Evolutionary conservation across 805 yeast species (phyloP), one percentile per base, ranked within the genome.

Genomic region (Candida silvicultrix): DNA sequence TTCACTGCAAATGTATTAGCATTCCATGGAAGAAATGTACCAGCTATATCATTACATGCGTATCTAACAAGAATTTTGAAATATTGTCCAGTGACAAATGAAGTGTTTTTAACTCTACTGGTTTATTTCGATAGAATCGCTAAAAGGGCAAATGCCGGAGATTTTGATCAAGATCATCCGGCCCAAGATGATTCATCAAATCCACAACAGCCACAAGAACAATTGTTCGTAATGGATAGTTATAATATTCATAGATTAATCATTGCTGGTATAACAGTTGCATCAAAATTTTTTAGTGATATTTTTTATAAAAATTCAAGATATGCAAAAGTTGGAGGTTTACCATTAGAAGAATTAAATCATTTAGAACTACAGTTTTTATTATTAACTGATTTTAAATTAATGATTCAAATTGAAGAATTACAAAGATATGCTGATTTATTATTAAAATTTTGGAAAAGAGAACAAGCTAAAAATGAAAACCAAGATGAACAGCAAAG

Each of bases 61-160:
- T 94, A 94, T 62, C 73, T 94, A 49, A 78, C 88, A 38, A 80
- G 99, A 60, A 92, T 94, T 25, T 78, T 92, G 62, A 92, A 92
- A 66, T 94, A 94, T 67, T 94, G 99, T 64, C 98, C 99, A 0
- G 94, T 94, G n/a, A 90, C 99, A 2, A 92, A 92, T 65, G 98
- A 94, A 63, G 98, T 94, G 31, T 94, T 90, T 64, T 69, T 94
- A 41, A 83, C 96, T 35, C 68, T 94, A 32, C 72, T 94, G 56
- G 97, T 94, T 28, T 94, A 94, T 64, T 89, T 94, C 68, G 99
- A 94, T 66, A 71, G 98, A 51, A 89, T 92, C 40, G 94, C 96
- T 18, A 87, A 87, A 59, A 75, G 87, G 50, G 89, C 94, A 38
- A 85, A 86, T 58, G 75, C 68, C 29, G 70, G 69, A 3, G 68